Conservation (phyloP, 2,329 filamentous ascomycete genomes). For the Aspergillus aculeatinus region DNA sequence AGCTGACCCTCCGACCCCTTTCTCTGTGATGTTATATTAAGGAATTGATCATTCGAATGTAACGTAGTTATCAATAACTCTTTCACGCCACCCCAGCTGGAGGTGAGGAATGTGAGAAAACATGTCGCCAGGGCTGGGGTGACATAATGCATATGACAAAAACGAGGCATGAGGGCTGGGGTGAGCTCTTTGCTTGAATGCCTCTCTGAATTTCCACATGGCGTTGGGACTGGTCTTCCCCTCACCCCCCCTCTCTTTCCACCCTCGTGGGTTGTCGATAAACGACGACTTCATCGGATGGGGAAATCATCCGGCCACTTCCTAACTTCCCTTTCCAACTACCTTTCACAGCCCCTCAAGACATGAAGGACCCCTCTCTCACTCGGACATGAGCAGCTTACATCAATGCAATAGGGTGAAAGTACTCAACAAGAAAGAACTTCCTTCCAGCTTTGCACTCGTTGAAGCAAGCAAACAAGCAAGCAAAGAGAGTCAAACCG, state of each 20-base stretch:
- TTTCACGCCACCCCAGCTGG: neutral
- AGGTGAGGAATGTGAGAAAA: slow-evolving; percentile 10
- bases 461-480: neutral
- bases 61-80: neutral
- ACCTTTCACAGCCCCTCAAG: too few species aligned
- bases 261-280: too few species aligned
- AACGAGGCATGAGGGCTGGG: neutral
- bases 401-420: too few species aligned
- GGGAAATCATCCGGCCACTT: too few species aligned
- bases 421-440: too few species aligned
- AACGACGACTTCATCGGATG: too few species aligned
- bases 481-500: neutral
- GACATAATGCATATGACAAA: slow-evolving; percentile 7
- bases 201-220: neutral
- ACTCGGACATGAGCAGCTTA: too few species aligned
- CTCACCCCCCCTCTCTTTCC: too few species aligned
- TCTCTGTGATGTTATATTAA: neutral
- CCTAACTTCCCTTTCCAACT: too few species aligned
- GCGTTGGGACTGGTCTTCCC: too few species aligned
- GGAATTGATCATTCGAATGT: neutral
- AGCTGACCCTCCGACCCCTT: neutral
- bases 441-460: too few species aligned
- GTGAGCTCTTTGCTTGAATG: neutral
- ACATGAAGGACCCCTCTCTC: too few species aligned
- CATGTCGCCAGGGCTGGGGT: neutral